Evolutionary conservation across 495 filamentous ascomycete species (phyloP).

Genomic region (Neurospora cerealis): DNA sequence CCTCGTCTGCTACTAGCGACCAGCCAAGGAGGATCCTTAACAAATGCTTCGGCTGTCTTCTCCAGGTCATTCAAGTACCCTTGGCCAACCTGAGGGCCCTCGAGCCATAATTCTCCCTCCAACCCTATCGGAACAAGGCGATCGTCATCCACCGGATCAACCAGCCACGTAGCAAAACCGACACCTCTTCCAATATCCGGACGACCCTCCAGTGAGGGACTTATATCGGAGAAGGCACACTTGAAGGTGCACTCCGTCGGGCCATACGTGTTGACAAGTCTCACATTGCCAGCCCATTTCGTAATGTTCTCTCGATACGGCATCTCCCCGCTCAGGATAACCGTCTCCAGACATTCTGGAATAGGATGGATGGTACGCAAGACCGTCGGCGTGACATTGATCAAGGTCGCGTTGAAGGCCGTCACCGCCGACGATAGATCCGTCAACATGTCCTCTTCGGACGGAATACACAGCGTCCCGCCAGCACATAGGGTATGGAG

Average conservation of each 20-base stretch:
- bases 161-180: constrained; percentile 29
- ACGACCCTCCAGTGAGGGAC: not conserved
- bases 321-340: constrained; percentile 30
- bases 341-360: not conserved
- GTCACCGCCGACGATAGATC: constrained; percentile 10
- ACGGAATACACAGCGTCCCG: constrained; percentile 24
- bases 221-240: not conserved
- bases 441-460: constrained; percentile 18
- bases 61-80: constrained; percentile 67
- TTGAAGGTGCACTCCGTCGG: constrained; percentile 18
- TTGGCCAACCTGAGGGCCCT: constrained; percentile 38
- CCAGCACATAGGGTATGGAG: constrained; percentile 42
- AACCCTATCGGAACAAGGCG: constrained; percentile 54
- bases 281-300: constrained; percentile 9
- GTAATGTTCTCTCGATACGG: constrained; percentile 8
- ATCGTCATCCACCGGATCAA: constrained; percentile 50
- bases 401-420: not conserved
- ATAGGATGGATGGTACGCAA: constrained; percentile 24
- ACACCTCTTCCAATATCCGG: not conserved
- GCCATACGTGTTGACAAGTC: constrained; percentile 27
- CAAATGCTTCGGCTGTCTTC: constrained; percentile 43
- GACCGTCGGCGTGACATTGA: constrained; percentile 39
- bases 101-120: constrained; percentile 72
- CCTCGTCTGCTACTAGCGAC: not conserved
- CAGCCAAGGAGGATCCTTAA: constrained; percentile 14